A percentile compares a stretch with the other conserved stretches of the same genome.
phyloP scores from a whole-genome alignment of 768 basidiomycete species.

The Boletus subparvulus region DNA sequence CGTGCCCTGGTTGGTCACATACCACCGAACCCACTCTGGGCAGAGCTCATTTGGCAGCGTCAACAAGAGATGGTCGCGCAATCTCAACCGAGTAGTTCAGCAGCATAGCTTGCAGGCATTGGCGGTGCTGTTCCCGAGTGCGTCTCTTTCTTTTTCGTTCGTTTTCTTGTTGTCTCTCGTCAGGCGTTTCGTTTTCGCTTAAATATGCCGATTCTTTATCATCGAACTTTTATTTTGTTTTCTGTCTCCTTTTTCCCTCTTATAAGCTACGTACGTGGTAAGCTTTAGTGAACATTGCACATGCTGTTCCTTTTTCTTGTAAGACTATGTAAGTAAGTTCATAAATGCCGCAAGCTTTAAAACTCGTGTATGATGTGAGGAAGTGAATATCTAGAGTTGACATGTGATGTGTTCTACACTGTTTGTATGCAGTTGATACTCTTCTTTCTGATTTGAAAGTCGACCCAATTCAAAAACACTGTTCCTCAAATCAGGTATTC shows the following conservation, averaged over 20 bases:
- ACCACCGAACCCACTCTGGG: constrained; percentile 92
- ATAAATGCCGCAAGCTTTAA: constrained; percentile 18
- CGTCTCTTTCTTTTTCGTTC: background rate
- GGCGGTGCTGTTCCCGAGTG: background rate
- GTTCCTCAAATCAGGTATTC: too few species aligned
- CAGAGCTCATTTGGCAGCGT: constrained; percentile 84
- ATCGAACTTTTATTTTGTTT: background rate
- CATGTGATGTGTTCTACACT: too few species aligned
- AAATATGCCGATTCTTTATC: background rate
- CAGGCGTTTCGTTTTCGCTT: constrained; percentile 13
- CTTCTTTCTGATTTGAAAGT: too few species aligned
- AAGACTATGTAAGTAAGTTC: constrained; percentile 17
- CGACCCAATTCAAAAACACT: too few species aligned
- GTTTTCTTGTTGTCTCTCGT: constrained; percentile 8
- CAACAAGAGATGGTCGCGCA: constrained; percentile 48
- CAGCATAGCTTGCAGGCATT: background rate
- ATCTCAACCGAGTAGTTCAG: background rate
- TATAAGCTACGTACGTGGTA: constrained; percentile 19
- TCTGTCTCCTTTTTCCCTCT: background rate
- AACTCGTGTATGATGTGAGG: background rate
- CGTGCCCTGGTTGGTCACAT: constrained; percentile 84
- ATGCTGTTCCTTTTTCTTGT: constrained; percentile 20
- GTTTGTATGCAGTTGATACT: too few species aligned
- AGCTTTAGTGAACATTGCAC: constrained; percentile 3
- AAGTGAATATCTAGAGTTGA: background rate